These are phyloP conservation scores for Fusarium haematococcum DNA, from an alignment of 2,329 filamentous ascomycete genomes.

Conservation along the genomic window DNA sequence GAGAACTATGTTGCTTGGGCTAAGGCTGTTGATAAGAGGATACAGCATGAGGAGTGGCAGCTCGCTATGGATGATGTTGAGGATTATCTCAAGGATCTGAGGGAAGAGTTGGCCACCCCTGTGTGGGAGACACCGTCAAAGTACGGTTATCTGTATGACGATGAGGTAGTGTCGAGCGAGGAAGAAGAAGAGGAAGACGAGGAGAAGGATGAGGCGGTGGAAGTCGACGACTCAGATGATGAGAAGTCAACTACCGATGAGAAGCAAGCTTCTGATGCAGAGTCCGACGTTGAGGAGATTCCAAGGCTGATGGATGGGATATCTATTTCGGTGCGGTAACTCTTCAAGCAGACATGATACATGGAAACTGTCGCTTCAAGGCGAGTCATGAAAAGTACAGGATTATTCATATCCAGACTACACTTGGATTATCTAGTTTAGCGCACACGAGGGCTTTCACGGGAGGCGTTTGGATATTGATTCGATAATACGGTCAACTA, in stretches of 20 bases:
- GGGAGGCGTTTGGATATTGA: background rate
- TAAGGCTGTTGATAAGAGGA: conserved; percentile 18
- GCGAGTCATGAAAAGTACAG: background rate
- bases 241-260: background rate
- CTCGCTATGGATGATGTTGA: conserved; percentile 10
- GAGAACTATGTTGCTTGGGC: conserved; percentile 7
- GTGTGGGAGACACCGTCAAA: background rate
- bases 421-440: background rate
- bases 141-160: background rate
- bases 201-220: background rate
- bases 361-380: background rate
- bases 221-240: background rate
- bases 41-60: conserved; percentile 2
- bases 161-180: background rate
- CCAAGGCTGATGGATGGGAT: background rate
- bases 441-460: background rate
- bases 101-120: background rate
- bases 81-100: conserved; percentile 13
- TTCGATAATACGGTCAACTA: background rate
- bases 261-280: background rate
- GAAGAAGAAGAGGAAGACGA: background rate
- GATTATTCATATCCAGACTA: background rate
- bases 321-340: background rate
- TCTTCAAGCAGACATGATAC: background rate
- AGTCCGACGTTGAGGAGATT: background rate